Conservation (phyloP, 805 yeast species). For the Pichia cephalocereana region DNA sequence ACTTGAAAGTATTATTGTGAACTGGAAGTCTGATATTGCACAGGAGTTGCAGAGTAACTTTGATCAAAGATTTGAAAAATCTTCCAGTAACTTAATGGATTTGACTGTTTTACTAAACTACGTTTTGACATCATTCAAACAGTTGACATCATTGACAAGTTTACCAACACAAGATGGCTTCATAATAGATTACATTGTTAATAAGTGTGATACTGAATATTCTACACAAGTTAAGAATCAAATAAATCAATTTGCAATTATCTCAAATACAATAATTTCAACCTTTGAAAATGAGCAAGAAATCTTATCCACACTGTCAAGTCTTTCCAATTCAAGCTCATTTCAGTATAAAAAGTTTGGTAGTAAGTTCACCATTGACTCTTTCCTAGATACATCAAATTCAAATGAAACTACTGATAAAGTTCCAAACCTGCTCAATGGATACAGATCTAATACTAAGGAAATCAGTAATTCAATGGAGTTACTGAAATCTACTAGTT, state of each 20-base stretch:
- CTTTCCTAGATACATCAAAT: conserved; percentile 9
- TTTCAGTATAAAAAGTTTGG: conserved; percentile 13
- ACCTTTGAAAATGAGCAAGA: conserved; percentile 9
- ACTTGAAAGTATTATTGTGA: conserved; percentile 5
- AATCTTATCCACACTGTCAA: conserved; percentile 3
- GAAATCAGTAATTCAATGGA: conserved; percentile 16
- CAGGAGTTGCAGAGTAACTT: conserved; percentile 8
- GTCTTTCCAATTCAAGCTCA: neutral
- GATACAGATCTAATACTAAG: conserved; percentile 14
- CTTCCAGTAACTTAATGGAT: conserved; percentile 8
- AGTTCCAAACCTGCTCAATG: neutral
- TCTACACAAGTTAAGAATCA: conserved; percentile 8
- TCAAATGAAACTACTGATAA: conserved; percentile 7
- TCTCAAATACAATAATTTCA: conserved; percentile 13
- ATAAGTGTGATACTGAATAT: conserved; percentile 15
- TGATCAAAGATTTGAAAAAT: conserved; percentile 4
- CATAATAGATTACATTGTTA: conserved; percentile 11
- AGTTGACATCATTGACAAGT: conserved; percentile 22
- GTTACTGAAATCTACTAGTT: conserved; percentile 14
- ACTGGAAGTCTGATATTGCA: conserved; percentile 19
- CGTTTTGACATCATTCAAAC: conserved; percentile 21
- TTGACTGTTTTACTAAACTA: conserved; percentile 14
- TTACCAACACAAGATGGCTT: conserved; percentile 4
- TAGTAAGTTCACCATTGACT: conserved; percentile 18
- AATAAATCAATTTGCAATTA: conserved; percentile 13